Evolutionary conservation across 768 basidiomycete species (phyloP).

Genomic region (Pholiota microspora): DNA sequence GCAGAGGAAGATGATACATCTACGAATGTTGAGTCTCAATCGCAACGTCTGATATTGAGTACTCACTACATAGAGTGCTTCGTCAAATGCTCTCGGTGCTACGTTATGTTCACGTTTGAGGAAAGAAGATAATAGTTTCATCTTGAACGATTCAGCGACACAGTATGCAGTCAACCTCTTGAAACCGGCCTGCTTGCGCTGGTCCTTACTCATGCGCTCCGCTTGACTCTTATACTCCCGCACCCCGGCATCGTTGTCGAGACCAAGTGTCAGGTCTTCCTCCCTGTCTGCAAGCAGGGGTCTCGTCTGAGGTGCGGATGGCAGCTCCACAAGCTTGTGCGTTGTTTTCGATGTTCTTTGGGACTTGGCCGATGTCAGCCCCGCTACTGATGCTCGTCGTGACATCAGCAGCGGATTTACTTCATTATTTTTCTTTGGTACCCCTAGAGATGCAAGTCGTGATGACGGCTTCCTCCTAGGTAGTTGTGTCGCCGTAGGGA

Average conservation of each 20-base stretch:
- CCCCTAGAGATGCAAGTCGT: slow-evolving; percentile 27
- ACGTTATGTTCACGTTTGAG: slow-evolving; percentile 95
- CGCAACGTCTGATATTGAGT: neutral
- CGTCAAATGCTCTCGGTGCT: slow-evolving; percentile 82
- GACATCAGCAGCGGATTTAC: slow-evolving; percentile 17
- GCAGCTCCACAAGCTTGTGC: slow-evolving; percentile 87
- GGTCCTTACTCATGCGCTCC: slow-evolving; percentile 86
- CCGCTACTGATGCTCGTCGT: slow-evolving; percentile 39
- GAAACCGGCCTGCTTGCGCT: slow-evolving; percentile 78
- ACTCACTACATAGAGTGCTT: slow-evolving; percentile 88
- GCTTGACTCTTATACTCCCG: slow-evolving; percentile 82
- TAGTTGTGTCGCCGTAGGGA: slow-evolving; percentile 25
- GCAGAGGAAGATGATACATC: slow-evolving; percentile 90
- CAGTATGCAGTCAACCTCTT: slow-evolving; percentile 89
- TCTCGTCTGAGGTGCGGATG: slow-evolving; percentile 86
- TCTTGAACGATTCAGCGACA: slow-evolving; percentile 79
- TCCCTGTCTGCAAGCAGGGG: slow-evolving; percentile 52
- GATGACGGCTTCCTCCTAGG: slow-evolving; percentile 29
- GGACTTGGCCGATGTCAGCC: slow-evolving; percentile 45
- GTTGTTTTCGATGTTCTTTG: slow-evolving; percentile 88
- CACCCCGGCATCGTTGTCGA: slow-evolving; percentile 65
- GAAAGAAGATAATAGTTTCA: slow-evolving; percentile 82
- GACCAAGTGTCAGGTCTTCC: slow-evolving; percentile 47
- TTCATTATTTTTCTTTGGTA: slow-evolving; percentile 20
- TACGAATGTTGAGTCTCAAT: slow-evolving; percentile 23